Evolutionary conservation across 176 grass and related monocot species (phyloP).

Genomic region (Aegilops umbellulata): DNA sequence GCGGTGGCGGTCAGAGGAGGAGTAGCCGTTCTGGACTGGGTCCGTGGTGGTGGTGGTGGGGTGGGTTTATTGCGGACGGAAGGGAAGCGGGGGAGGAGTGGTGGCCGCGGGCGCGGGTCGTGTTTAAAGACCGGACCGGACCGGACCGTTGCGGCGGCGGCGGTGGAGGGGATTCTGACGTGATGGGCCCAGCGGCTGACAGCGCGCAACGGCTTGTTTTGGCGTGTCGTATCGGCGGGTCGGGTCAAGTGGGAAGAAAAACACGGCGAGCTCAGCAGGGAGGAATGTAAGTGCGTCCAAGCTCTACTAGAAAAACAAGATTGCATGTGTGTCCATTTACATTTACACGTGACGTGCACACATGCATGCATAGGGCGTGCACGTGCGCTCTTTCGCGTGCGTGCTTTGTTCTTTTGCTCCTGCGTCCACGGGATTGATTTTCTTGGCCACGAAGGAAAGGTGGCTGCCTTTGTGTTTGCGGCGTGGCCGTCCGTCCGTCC

Average conservation of each 20-base stretch:
- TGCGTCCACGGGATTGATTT: neutral
- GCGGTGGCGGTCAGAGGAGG: neutral
- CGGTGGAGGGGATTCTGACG: neutral
- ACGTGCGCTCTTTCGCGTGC: neutral
- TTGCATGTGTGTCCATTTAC: too few relatives aligned
- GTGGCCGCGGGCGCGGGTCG: neutral
- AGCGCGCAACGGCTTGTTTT: neutral
- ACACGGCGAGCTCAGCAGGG: neutral
- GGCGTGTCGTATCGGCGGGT: neutral
- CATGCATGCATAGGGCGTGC: neutral
- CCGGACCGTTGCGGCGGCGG: conserved; percentile 15
- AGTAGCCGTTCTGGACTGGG: conserved; percentile 30
- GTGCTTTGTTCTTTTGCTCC: too few relatives aligned
- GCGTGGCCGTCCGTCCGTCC: neutral
- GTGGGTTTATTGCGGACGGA: neutral
- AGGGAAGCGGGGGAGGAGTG: neutral
- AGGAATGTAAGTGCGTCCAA: too few relatives aligned
- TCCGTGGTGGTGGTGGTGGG: neutral
- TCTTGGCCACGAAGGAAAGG: neutral
- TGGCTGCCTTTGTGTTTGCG: too few relatives aligned
- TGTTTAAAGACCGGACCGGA: conserved; percentile 28
- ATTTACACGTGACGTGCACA: neutral
- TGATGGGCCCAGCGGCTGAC: neutral
- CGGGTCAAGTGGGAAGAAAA: neutral
- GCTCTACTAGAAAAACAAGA: too few relatives aligned